Conservation (phyloP, 108 stramenopile species). For the Thalassiosira profunda region DNA sequence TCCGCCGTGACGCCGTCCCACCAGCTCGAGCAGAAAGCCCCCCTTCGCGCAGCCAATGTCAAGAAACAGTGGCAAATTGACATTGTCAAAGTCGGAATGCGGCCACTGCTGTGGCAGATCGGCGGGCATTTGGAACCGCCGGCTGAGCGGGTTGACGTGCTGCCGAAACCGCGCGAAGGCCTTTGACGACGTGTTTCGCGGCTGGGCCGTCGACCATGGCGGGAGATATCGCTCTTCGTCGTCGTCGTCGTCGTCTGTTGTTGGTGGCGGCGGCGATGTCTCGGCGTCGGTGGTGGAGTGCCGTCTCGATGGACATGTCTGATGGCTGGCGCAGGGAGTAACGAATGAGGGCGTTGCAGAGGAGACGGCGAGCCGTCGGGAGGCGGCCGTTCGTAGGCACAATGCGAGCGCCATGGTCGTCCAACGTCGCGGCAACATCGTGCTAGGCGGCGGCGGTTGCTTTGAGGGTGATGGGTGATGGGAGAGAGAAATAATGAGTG, state of each 20-base stretch:
- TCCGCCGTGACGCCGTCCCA: constrained; percentile 27
- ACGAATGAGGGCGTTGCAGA: no score
- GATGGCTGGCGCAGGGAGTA: no score
- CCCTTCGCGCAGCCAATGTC: constrained; percentile 94
- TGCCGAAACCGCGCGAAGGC: constrained; percentile 73
- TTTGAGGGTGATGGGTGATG: no score
- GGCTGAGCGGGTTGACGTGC: constrained; percentile 90
- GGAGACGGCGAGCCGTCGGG: no score
- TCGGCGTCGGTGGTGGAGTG: not conserved
- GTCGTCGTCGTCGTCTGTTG: not conserved
- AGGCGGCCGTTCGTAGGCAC: no score
- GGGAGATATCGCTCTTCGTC: constrained; percentile 29
- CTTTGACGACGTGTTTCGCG: constrained; percentile 21
- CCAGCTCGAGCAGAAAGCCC: constrained; percentile 82
- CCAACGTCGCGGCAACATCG: no score
- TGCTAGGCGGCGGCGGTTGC: no score
- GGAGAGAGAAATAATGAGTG: no score
- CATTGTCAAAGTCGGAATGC: constrained; percentile 52
- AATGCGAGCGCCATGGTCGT: no score
- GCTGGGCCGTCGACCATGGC: constrained; percentile 31
- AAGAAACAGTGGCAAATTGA: constrained; percentile 68
- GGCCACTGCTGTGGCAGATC: constrained; percentile 77
- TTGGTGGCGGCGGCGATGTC: not conserved
- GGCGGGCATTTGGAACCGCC: constrained; percentile 66
- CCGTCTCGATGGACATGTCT: not conserved